A percentile compares a stretch with the other conserved stretches of the same genome.
These are phyloP conservation scores for Neurospora sp. DNA, from an alignment of 495 filamentous ascomycete species.

Conservation along the genomic window DNA sequence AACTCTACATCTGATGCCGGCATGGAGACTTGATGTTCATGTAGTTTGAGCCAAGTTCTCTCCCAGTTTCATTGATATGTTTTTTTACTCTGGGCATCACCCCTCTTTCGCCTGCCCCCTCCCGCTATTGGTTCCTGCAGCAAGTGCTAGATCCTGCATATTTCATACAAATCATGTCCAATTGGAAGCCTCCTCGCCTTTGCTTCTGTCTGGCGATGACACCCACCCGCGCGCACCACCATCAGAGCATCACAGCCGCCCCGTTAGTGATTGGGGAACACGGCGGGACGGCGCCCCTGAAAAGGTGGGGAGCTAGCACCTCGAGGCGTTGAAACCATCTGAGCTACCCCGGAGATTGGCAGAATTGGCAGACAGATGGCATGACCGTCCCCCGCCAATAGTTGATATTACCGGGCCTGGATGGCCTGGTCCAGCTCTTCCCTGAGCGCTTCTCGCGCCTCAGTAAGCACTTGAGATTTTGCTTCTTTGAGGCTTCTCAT, in stretches of 20 bases:
- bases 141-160: conserved; percentile 18
- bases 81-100: neutral
- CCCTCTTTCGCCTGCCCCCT: neutral
- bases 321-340: neutral
- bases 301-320: neutral
- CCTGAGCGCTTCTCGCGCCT: neutral
- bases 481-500: neutral
- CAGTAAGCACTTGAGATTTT: neutral
- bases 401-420: neutral
- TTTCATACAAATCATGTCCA: conserved; percentile 16
- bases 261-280: neutral
- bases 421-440: neutral
- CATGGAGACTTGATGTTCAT: neutral
- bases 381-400: neutral
- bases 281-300: neutral
- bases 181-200: conserved; percentile 7
- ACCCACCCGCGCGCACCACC: conserved; percentile 1
- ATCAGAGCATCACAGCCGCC: neutral
- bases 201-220: conserved; percentile 7
- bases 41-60: neutral
- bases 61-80: neutral
- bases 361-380: neutral
- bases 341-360: neutral
- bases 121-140: conserved; percentile 15
- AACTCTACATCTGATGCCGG: neutral